Conservation (phyloP, 495 filamentous ascomycete genomes). For the Penicillium ochrochloron region DNA sequence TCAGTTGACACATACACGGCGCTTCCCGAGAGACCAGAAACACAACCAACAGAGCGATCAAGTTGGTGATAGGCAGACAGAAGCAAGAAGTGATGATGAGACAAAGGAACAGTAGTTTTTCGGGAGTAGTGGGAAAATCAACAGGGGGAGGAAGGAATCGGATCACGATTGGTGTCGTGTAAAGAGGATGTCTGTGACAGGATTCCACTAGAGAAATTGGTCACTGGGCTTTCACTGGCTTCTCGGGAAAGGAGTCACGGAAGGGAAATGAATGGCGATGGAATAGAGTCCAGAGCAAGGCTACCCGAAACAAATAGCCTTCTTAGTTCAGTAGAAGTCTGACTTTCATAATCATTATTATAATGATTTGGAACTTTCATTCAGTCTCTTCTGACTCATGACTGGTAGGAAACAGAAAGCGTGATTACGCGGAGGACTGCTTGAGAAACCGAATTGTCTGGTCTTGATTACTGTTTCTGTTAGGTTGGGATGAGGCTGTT, state of each 20-base stretch:
- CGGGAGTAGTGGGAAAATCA: conserved; percentile 4
- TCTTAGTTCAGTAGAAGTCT: conserved; percentile 4
- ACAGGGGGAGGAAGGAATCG: background rate
- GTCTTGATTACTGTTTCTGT: conserved; percentile 25
- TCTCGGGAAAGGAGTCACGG: conserved; percentile 1
- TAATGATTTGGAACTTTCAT: background rate
- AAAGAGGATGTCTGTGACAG: conserved; percentile 19
- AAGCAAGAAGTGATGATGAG: conserved; percentile 5
- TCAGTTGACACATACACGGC: conserved; percentile 3
- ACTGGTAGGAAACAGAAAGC: conserved; percentile 5
- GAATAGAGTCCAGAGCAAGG: conserved; percentile 13
- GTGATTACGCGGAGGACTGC: conserved; percentile 25
- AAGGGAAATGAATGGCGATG: conserved; percentile 16
- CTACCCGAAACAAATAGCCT: conserved; percentile 22
- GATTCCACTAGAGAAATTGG: conserved; percentile 8
- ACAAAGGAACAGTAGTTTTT: conserved; percentile 1
- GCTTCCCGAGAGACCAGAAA: background rate
- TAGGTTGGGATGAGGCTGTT: background rate
- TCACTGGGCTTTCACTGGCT: conserved; percentile 8
- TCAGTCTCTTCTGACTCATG: background rate
- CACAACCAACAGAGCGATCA: background rate
- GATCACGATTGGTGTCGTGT: conserved; percentile 23
- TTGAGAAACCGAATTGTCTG: conserved; percentile 26
- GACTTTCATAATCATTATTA: conserved; percentile 1
- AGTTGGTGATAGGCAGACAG: background rate